Conservation (phyloP, 768 basidiomycete genomes). For the Tricholoma hemisulphureum region DNA sequence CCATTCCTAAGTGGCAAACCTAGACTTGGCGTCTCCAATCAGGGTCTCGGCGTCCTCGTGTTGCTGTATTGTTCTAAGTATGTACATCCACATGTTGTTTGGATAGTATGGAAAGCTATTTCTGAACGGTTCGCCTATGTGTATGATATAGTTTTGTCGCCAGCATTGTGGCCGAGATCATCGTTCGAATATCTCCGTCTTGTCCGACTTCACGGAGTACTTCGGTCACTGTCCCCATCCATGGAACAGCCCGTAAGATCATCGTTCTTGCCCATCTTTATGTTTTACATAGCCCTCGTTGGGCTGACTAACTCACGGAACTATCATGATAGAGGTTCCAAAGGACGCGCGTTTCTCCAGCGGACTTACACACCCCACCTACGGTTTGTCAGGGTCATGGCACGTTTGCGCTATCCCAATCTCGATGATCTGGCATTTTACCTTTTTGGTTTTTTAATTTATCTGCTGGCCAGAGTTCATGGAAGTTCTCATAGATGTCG, state of each 20-base stretch:
- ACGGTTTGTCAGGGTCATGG: not conserved
- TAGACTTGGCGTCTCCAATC: no score
- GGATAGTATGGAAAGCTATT: no score
- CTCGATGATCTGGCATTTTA: not conserved
- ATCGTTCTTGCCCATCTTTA: not conserved
- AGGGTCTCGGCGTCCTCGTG: no score
- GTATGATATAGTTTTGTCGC: no score
- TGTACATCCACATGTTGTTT: no score
- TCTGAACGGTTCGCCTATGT: no score
- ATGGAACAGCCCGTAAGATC: not conserved
- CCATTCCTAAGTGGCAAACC: no score
- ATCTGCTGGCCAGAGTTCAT: not conserved
- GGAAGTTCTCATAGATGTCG: not conserved
- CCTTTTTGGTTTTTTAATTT: not conserved
- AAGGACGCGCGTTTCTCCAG: no score
- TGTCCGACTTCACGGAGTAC: not conserved
- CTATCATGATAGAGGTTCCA: no score
- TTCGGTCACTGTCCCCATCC: not conserved
- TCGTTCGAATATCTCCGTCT: not conserved
- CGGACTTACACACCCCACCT: not conserved
- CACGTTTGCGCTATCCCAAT: not conserved
- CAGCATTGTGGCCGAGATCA: constrained; percentile 4
- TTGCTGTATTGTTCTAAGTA: no score
- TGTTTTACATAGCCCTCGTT: not conserved
- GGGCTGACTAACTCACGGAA: no score